phyloP scores from a whole-genome alignment of 305 asterid species.

The Fraxinus xanthoxyloides region DNA sequence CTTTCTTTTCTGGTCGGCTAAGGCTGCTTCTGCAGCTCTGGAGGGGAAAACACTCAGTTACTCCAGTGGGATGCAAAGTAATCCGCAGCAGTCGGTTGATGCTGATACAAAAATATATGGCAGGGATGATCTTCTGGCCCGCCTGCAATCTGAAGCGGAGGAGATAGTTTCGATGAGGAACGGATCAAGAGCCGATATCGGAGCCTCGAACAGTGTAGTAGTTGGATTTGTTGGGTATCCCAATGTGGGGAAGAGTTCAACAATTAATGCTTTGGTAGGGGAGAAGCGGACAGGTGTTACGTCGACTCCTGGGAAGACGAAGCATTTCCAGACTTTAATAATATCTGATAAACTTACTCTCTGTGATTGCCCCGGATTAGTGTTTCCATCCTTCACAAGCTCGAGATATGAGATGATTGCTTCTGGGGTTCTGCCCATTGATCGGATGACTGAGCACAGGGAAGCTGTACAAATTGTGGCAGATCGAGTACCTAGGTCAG shows the following conservation, averaged over 20 bases:
- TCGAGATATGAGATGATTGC: constrained; percentile 96
- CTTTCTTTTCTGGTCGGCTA: constrained; percentile 97
- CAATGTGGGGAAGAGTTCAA: constrained; percentile 95
- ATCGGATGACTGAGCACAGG: constrained; percentile 84
- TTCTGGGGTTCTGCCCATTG: constrained; percentile 93
- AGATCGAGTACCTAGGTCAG: constrained; percentile 65
- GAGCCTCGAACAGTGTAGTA: constrained; percentile 39
- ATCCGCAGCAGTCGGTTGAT: constrained; percentile 40
- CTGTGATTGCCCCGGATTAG: constrained; percentile 99
- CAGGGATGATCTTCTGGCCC: constrained; percentile 74
- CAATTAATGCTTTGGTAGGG: constrained; percentile 94
- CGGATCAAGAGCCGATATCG: constrained; percentile 27
- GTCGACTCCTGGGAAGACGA: constrained; percentile 96
- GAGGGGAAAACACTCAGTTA: constrained; percentile 53
- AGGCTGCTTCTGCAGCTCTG: constrained; percentile 79
- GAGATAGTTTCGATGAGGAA: constrained; percentile 59
- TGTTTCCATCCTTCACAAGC: constrained; percentile 93
- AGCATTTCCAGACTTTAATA: constrained; percentile 90
- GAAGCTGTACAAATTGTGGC: constrained; percentile 94
- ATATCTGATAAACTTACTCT: constrained; percentile 83
- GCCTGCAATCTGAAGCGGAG: constrained; percentile 88
- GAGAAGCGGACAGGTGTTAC: constrained; percentile 91
- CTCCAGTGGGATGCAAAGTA: constrained; percentile 28
- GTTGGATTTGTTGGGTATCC: constrained; percentile 99
- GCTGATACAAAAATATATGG: constrained; percentile 61